Percentiles rank a stretch among this genome's conserved stretches.
Conservation (phyloP, 1,139 yeast genomes). For the Lodderomyces metapsilosis region DNA sequence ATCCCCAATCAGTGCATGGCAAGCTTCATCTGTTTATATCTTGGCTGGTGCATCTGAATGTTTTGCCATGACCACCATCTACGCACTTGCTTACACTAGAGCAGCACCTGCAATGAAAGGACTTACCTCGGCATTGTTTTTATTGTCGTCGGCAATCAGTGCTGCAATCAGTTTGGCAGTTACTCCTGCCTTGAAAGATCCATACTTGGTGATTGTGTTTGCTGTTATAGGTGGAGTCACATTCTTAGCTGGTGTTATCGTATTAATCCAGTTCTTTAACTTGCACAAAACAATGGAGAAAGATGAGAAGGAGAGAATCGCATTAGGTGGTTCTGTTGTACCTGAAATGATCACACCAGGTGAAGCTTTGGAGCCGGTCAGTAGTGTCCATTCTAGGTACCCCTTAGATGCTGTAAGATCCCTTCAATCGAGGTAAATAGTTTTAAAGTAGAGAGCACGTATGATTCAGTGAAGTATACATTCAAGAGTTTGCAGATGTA, state of each 20-base stretch:
- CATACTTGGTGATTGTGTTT: slow-evolving; percentile 55
- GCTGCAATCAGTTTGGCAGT: slow-evolving; percentile 59
- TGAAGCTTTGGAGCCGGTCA: slow-evolving; percentile 1
- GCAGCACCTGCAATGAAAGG: slow-evolving; percentile 69
- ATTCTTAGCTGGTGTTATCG: slow-evolving; percentile 37
- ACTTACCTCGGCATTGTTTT: slow-evolving; percentile 64
- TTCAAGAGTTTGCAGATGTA: too few relatives aligned
- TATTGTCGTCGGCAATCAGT: slow-evolving; percentile 58
- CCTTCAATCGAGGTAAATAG: background rate
- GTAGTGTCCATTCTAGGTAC: background rate
- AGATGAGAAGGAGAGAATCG: slow-evolving; percentile 34
- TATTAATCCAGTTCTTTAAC: slow-evolving; percentile 50
- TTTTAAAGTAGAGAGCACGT: background rate
- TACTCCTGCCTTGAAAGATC: slow-evolving; percentile 54
- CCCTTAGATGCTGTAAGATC: background rate
- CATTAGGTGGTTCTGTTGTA: slow-evolving; percentile 3
- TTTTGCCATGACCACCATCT: slow-evolving; percentile 65
- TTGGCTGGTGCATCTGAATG: slow-evolving; percentile 67
- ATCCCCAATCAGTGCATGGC: slow-evolving; percentile 61
- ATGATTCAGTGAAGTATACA: too few relatives aligned
- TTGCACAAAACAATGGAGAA: slow-evolving; percentile 51
- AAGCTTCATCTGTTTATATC: slow-evolving; percentile 49
- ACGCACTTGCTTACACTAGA: slow-evolving; percentile 69
- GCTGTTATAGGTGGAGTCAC: slow-evolving; percentile 51
- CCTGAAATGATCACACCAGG: slow-evolving; percentile 1